phyloP scores from a whole-genome alignment of 805 yeast genomes.

The Ogataea haglerorum region DNA sequence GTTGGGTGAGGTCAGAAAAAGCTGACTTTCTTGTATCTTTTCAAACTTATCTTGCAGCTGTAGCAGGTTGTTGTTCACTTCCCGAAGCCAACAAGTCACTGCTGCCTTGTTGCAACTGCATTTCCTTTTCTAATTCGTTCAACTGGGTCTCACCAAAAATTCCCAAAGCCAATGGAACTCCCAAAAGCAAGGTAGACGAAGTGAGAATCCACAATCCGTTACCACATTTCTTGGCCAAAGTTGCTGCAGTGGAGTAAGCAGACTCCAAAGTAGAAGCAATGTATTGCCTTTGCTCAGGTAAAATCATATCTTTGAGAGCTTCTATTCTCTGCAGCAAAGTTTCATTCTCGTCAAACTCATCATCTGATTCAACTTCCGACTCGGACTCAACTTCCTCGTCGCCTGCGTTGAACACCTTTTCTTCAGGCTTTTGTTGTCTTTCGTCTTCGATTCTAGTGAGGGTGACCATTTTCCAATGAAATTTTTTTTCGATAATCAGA shows the following conservation, averaged over 20 bases:
- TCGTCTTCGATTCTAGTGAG: constrained; percentile 71
- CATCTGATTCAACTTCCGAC: constrained; percentile 60
- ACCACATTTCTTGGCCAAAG: constrained; percentile 62
- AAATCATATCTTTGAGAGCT: constrained; percentile 88
- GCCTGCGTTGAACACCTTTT: constrained; percentile 27
- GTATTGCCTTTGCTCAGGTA: constrained; percentile 75
- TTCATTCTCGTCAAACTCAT: constrained; percentile 81
- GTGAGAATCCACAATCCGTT: constrained; percentile 80
- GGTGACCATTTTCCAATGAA: constrained; percentile 55
- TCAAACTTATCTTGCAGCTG: constrained; percentile 11
- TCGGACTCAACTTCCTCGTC: constrained; percentile 37
- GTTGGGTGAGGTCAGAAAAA: neutral
- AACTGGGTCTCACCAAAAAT: constrained; percentile 91
- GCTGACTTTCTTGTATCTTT: neutral
- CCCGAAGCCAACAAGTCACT: constrained; percentile 73
- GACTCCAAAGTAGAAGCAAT: constrained; percentile 30
- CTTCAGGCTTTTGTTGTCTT: constrained; percentile 21
- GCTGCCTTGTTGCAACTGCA: constrained; percentile 69
- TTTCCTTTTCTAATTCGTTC: constrained; percentile 89
- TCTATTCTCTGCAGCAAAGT: constrained; percentile 80
- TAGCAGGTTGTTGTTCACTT: constrained; percentile 44
- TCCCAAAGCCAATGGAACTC: constrained; percentile 89
- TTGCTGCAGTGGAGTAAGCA: constrained; percentile 39
- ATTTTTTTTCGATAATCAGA: constrained; percentile 2
- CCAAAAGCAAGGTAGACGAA: constrained; percentile 78